phyloP scores from a whole-genome alignment of 2,329 filamentous ascomycete species.

The Pyrenophora teres region DNA sequence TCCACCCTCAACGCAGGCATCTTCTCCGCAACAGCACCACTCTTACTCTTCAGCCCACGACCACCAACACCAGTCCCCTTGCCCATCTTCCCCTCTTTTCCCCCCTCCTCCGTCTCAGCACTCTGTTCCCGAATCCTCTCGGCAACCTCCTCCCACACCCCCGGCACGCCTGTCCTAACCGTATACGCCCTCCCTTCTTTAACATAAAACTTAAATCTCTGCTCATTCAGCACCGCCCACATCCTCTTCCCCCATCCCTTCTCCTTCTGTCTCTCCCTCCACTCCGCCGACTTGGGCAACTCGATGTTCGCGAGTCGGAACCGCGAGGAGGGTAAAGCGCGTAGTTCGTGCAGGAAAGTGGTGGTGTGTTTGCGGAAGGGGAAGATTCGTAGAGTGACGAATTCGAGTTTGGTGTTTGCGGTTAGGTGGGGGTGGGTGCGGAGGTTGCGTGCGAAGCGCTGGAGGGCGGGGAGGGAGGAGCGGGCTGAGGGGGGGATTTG shows the following conservation, averaged over 20 bases:
- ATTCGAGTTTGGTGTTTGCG: conserved; percentile 39
- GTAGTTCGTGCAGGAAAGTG: conserved; percentile 38
- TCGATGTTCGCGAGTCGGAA: conserved; percentile 43
- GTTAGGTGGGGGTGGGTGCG: conserved; percentile 19
- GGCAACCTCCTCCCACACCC: conserved; percentile 44
- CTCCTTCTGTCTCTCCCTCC: conserved; percentile 24
- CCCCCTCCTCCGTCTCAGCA: neutral
- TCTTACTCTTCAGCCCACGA: too few species aligned
- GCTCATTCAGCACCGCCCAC: conserved; percentile 35
- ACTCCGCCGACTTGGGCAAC: conserved; percentile 28
- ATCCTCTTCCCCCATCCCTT: conserved; percentile 25
- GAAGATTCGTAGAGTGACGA: conserved; percentile 44
- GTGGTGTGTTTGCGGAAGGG: conserved; percentile 39
- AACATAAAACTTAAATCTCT: conserved; percentile 43
- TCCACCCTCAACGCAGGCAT: conserved; percentile 5
- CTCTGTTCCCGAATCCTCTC: conserved; percentile 37
- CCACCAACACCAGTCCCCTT: neutral
- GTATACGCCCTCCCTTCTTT: conserved; percentile 41
- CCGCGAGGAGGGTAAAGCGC: conserved; percentile 33
- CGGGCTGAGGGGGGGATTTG: conserved; percentile 39
- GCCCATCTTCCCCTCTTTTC: neutral
- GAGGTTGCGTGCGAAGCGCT: conserved; percentile 28
- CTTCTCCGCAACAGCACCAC: neutral
- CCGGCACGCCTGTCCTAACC: conserved; percentile 39
- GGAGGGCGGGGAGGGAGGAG: conserved; percentile 30